A percentile compares a stretch with the other conserved stretches of the same genome.
These are phyloP conservation scores for Aspergillus quadrilineatus DNA, from an alignment of 2,329 filamentous ascomycete species.

Conservation along the genomic window DNA sequence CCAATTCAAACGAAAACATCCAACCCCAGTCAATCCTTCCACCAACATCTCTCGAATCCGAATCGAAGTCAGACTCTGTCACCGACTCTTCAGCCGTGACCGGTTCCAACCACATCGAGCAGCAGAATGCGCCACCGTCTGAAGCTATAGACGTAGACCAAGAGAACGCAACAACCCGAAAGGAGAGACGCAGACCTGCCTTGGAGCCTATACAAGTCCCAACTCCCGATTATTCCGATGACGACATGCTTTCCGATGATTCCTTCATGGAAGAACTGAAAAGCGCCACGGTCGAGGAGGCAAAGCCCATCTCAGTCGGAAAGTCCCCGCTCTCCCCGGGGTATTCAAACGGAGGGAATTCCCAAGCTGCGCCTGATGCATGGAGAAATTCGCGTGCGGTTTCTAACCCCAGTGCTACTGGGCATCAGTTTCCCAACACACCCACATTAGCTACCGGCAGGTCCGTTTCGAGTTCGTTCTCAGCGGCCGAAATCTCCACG, in stretches of 20 bases:
- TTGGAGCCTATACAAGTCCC: constrained; percentile 55
- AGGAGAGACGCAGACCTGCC: constrained; percentile 35
- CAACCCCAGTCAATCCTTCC: constrained; percentile 16
- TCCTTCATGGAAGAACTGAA: constrained; percentile 82
- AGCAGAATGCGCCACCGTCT: constrained; percentile 24
- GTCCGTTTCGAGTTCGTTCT: constrained; percentile 41
- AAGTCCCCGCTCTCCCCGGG: constrained; percentile 78
- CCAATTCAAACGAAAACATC: constrained; percentile 17
- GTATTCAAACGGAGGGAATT: constrained; percentile 45
- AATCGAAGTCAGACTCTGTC: constrained; percentile 17
- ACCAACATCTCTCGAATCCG: constrained; percentile 20
- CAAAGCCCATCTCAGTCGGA: constrained; percentile 73
- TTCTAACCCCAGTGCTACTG: constrained; percentile 38
- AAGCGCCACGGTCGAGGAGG: constrained; percentile 76
- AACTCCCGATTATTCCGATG: constrained; percentile 41
- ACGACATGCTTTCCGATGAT: constrained; percentile 60
- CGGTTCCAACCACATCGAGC: constrained; percentile 21
- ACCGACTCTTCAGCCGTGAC: constrained; percentile 23
- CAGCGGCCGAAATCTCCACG: constrained; percentile 30
- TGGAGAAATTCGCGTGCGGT: constrained; percentile 42
- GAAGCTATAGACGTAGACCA: constrained; percentile 24
- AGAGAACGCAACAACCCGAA: constrained; percentile 24
- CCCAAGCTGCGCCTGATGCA: constrained; percentile 27
- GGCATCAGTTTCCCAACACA: constrained; percentile 27
- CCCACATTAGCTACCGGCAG: constrained; percentile 35